These are phyloP conservation scores for Limonium bicolor DNA, from an alignment of 148 eudicot genomes.

Conservation along the genomic window DNA sequence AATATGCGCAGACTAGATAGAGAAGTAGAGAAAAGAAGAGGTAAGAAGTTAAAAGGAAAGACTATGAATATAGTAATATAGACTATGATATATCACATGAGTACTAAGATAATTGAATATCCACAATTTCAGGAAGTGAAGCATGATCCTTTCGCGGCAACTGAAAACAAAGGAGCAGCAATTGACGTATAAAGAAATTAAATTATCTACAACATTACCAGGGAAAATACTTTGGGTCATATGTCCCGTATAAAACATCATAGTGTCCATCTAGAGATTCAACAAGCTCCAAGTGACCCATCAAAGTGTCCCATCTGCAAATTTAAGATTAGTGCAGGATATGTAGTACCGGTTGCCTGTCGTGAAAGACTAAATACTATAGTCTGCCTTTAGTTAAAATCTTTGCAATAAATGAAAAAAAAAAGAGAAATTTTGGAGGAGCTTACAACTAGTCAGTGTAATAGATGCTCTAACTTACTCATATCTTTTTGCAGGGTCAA, in stretches of 20 bases:
- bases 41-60: too few relatives aligned
- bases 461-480: slow-evolving; percentile 41
- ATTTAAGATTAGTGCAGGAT: not conserved
- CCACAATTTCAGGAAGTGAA: too few relatives aligned
- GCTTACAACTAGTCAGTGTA: not conserved
- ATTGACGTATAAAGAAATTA: too few relatives aligned
- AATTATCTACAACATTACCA: slow-evolving; percentile 48
- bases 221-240: slow-evolving; percentile 50
- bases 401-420: not conserved
- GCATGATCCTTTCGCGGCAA: too few relatives aligned
- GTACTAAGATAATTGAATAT: too few relatives aligned
- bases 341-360: not conserved
- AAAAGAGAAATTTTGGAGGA: not conserved
- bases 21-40: too few relatives aligned
- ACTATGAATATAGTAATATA: too few relatives aligned
- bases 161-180: too few relatives aligned
- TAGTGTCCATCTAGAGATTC: slow-evolving; percentile 70
- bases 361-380: not conserved
- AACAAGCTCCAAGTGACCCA: slow-evolving; percentile 68
- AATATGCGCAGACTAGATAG: too few relatives aligned
- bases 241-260: slow-evolving; percentile 85
- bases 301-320: slow-evolving; percentile 91
- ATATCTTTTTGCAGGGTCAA: slow-evolving; percentile 64
- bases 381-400: not conserved
- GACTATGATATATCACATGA: too few relatives aligned